phyloP scores from a whole-genome alignment of 129 eudicot genomes.

The Smallanthus sonchifolius region DNA sequence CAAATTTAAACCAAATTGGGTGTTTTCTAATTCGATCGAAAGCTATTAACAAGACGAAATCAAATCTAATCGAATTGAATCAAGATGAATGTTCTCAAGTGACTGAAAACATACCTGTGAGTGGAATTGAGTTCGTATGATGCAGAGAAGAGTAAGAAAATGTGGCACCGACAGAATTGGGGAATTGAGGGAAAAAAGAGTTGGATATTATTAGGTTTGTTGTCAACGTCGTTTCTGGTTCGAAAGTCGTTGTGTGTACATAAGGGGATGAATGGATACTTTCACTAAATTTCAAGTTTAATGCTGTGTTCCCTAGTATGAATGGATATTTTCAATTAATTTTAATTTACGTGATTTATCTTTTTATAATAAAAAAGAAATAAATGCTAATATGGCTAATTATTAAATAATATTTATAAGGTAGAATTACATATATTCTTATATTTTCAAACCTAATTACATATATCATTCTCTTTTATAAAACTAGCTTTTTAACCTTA shows the following conservation, averaged over 20 bases:
- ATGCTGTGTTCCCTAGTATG: too few relatives aligned
- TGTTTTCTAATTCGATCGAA: neutral
- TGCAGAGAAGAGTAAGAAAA: neutral
- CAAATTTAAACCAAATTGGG: neutral
- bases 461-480: too few relatives aligned
- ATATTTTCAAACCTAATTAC: too few relatives aligned
- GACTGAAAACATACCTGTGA: slow-evolving; percentile 16
- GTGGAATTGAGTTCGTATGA: neutral
- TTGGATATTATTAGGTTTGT: slow-evolving; percentile 22
- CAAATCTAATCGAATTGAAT: neutral
- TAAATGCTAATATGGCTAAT: too few relatives aligned
- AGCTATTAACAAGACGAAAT: neutral
- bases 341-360: too few relatives aligned
- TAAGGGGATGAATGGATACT: slow-evolving; percentile 19
- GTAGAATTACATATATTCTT: too few relatives aligned
- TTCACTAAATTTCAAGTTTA: too few relatives aligned
- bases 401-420: too few relatives aligned
- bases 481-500: too few relatives aligned
- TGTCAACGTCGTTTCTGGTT: slow-evolving; percentile 26
- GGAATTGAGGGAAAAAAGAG: neutral
- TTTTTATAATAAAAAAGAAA: too few relatives aligned
- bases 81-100: neutral
- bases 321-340: too few relatives aligned
- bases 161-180: slow-evolving; percentile 15
- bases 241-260: neutral